These are phyloP conservation scores for Kodamaea anthophila DNA, from an alignment of 1,139 yeast genomes.

Conservation along the genomic window DNA sequence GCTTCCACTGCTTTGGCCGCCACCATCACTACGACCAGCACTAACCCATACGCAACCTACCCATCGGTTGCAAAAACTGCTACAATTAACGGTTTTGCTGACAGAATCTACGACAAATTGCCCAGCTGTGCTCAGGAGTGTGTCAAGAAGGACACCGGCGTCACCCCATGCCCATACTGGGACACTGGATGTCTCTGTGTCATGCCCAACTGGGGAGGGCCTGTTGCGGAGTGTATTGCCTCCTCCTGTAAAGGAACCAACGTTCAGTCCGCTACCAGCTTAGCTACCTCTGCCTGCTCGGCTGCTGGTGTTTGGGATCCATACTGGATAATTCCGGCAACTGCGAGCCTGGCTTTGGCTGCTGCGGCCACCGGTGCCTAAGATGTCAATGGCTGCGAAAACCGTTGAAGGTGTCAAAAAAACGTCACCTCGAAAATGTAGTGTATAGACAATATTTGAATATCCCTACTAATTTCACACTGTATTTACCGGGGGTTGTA, in stretches of 20 bases:
- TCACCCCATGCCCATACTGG: slow-evolving; percentile 48
- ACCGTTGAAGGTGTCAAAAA: too few species aligned
- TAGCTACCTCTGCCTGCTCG: slow-evolving; percentile 36
- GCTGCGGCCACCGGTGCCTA: slow-evolving; percentile 10
- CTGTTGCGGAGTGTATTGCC: slow-evolving; percentile 40
- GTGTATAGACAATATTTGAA: too few species aligned
- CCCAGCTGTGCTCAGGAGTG: slow-evolving; percentile 43
- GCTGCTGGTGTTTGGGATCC: slow-evolving; percentile 35
- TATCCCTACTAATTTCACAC: too few species aligned
- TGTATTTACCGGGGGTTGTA: too few species aligned
- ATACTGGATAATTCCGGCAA: slow-evolving; percentile 38
- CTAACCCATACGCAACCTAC: slow-evolving; percentile 2
- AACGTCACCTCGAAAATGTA: too few species aligned
- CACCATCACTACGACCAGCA: slow-evolving; percentile 1
- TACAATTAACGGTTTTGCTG: slow-evolving; percentile 46
- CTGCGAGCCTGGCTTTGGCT: slow-evolving; percentile 22
- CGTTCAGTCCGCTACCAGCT: slow-evolving; percentile 30
- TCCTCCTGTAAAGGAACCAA: slow-evolving; percentile 31
- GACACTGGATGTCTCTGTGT: slow-evolving; percentile 50
- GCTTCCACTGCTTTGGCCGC: slow-evolving; percentile 4
- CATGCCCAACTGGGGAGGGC: slow-evolving; percentile 40
- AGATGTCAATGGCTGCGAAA: too few species aligned
- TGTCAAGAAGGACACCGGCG: slow-evolving; percentile 20
- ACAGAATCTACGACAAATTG: slow-evolving; percentile 32
- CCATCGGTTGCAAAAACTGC: slow-evolving; percentile 31